A percentile compares a stretch with the other conserved stretches of the same genome.
phyloP scores from a whole-genome alignment of 768 basidiomycete species.

The Rubroboletus satanas region DNA sequence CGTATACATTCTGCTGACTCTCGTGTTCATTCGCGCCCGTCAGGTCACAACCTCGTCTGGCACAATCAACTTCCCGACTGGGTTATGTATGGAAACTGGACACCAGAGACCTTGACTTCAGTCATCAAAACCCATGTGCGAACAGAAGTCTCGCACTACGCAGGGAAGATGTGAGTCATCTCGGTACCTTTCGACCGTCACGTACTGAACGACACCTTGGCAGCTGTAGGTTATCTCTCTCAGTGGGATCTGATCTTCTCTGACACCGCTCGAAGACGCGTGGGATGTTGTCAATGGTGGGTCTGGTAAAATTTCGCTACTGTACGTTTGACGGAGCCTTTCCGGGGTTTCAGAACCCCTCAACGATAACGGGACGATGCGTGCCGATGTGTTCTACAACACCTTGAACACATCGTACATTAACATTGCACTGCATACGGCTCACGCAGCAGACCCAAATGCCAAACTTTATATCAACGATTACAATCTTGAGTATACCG shows the following conservation, averaged over 20 bases:
- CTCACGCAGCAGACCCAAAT: slow-evolving; percentile 28
- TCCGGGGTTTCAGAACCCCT: slow-evolving; percentile 11
- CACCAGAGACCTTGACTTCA: slow-evolving; percentile 11
- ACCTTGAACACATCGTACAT: slow-evolving; percentile 49
- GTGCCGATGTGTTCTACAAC: slow-evolving; percentile 50
- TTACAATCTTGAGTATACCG: slow-evolving; percentile 24
- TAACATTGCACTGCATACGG: slow-evolving; percentile 42
- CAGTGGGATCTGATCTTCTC: background rate
- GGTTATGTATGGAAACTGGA: slow-evolving; percentile 16
- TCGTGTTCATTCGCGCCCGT: background rate
- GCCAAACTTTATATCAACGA: slow-evolving; percentile 35
- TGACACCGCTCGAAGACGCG: slow-evolving; percentile 8
- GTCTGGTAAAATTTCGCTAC: background rate
- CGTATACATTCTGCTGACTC: background rate
- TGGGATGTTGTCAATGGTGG: slow-evolving; percentile 23
- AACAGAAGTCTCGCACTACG: slow-evolving; percentile 16
- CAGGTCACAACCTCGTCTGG: slow-evolving; percentile 23
- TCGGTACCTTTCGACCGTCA: background rate
- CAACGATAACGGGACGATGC: slow-evolving; percentile 58
- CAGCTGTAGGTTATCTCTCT: slow-evolving; percentile 11
- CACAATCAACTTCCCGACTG: slow-evolving; percentile 13
- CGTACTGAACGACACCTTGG: background rate
- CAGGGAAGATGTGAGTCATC: slow-evolving; percentile 10
- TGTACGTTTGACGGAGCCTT: background rate
- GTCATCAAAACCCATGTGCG: slow-evolving; percentile 16